phyloP scores from a whole-genome alignment of 1,284 basidiomycete genomes.

The Ceratobasidium sp. region DNA sequence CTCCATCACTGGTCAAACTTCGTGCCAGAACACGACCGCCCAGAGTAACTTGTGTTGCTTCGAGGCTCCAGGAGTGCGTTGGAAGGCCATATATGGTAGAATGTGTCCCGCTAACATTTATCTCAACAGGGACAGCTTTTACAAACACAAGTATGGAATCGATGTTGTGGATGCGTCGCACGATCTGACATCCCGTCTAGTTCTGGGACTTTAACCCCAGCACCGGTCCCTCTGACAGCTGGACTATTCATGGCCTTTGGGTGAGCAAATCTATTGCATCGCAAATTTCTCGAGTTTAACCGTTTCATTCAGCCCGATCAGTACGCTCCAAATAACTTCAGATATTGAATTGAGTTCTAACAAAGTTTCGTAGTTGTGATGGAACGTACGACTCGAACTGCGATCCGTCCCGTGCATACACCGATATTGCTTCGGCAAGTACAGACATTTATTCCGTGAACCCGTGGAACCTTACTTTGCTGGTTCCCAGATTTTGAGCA shows the following conservation, averaged over 20 bases:
- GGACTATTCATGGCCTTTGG: constrained; percentile 45
- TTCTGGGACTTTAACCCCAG: constrained; percentile 46
- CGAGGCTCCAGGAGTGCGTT: constrained; percentile 42
- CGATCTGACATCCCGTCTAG: constrained; percentile 2
- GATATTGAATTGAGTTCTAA: neutral
- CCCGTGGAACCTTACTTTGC: too few relatives aligned
- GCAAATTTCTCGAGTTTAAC: neutral
- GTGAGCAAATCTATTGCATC: constrained; percentile 15
- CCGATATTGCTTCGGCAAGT: constrained; percentile 61
- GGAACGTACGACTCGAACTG: constrained; percentile 67
- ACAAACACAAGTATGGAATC: constrained; percentile 43
- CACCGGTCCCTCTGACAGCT: constrained; percentile 45
- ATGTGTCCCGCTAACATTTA: constrained; percentile 1
- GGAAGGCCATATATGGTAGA: too few relatives aligned
- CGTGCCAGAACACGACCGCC: constrained; percentile 43
- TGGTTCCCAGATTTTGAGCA: constrained; percentile 58
- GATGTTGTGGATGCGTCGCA: too few relatives aligned
- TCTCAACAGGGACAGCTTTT: constrained; percentile 40
- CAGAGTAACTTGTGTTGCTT: constrained; percentile 43
- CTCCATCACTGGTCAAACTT: constrained; percentile 28
- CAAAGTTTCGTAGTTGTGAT: constrained; percentile 63
- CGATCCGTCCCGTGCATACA: constrained; percentile 69
- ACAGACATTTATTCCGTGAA: neutral
- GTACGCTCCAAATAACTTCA: neutral
- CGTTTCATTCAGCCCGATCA: constrained; percentile 31